Percentiles rank a stretch among this genome's conserved stretches.
Conservation (phyloP, 2,329 filamentous ascomycete genomes). For the Apiospora marii region DNA sequence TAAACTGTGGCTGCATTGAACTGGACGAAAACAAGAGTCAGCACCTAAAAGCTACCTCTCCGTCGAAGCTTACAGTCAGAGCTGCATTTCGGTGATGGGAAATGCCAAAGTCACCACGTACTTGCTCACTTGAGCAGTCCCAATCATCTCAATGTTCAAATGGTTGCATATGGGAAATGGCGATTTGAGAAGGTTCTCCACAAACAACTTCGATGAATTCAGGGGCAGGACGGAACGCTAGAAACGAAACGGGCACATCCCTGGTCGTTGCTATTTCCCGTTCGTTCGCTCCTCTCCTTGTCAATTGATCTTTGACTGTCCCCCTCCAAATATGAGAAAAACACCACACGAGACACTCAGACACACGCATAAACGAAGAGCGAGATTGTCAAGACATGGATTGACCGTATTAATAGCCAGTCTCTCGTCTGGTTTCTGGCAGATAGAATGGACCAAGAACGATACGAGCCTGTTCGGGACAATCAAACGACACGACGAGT, state of each 20-base stretch:
- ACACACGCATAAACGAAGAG: not conserved
- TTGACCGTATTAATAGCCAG: not conserved
- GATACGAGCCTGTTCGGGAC: not conserved
- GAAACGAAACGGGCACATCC: conserved; percentile 24
- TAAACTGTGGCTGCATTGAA: not conserved
- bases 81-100: not conserved
- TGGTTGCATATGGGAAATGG: conserved; percentile 17
- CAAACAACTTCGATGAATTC: conserved; percentile 24
- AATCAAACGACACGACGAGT: not conserved
- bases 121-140: too few species aligned
- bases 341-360: not conserved
- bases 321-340: not conserved
- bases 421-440: not conserved
- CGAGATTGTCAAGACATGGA: not conserved
- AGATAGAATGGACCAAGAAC: not conserved
- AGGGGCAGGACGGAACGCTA: conserved; percentile 20
- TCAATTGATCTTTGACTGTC: not conserved
- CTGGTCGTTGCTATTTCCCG: conserved; percentile 12
- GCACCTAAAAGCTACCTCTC: not conserved
- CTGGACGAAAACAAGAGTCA: not conserved
- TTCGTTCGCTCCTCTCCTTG: conserved; percentile 11
- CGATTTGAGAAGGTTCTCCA: conserved; percentile 21
- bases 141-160: not conserved
- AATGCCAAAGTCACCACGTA: not conserved
- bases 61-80: not conserved